Base-by-base conservation (phyloP, 805 yeast genomes). In the Lachancea meyersii region DNA sequence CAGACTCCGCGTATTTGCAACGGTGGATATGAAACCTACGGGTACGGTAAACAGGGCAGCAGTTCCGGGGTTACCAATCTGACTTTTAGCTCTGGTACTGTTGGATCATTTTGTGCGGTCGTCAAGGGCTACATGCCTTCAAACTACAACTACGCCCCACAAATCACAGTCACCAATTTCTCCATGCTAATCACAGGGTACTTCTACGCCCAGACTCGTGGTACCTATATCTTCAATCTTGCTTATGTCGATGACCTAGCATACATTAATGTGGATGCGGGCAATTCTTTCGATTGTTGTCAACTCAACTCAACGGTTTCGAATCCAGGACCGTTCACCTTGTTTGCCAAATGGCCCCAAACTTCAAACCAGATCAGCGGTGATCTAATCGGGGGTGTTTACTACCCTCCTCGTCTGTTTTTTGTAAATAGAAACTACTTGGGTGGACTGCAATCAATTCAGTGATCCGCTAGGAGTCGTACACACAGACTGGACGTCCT, bases 251-350 rank as follows among this genome's bases (percentile, higher is more conserved):
- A 67, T 49, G 69, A 65, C 46, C 48, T 51, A 19, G 60, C 51
- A 16, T 58, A 57, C 50, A 61, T 68, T 34, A 54, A 51, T 36
- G 46, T 60, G 40, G 67, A 66, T 32, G 50, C 48, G n/a, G 58
- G 58, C 8, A 55, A 51, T 42, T 63, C 64, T 7, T 58, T 68
- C 19, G 57, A 56, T 22, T 70, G 75, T 50, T 61, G 71, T 49
- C 46, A 52, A 32, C 21, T 38, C 11, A 30, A 21, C 3, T 13
- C 35, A 2, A 13, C 47, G 19, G 45, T 34, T 9, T 4, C 43
- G 7, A 27, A 38, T 20, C 39, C 48, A 9, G 40, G 46, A 3
- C 27, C 37, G 11, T 46, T 51, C 26, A 30, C 21, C 16, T 31
- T 49, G 5, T 40, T 22, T 17, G 45, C 47, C 11, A 35, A 31